A percentile compares a stretch with the other conserved stretches of the same genome.
These are phyloP conservation scores for Botrytis hyacinthi DNA, from an alignment of 2,329 filamentous ascomycete species.

Conservation along the genomic window DNA sequence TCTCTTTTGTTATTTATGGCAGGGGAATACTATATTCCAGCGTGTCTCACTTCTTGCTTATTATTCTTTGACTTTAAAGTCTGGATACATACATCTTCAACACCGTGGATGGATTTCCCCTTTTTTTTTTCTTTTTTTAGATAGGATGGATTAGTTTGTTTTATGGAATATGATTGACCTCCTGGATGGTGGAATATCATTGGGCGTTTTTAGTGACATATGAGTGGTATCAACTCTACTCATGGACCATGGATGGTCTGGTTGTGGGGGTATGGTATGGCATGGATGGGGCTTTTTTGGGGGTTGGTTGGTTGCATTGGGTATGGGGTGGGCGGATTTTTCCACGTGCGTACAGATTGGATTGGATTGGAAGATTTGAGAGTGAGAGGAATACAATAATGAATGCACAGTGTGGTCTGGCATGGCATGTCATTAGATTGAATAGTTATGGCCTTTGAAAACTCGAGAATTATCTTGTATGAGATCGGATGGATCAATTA, in stretches of 20 bases:
- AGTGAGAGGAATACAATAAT: neutral
- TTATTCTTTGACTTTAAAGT: constrained; percentile 20
- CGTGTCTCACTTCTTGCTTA: neutral
- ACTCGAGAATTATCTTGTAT: constrained; percentile 12
- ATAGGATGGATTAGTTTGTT: constrained; percentile 9
- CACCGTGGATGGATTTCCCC: neutral
- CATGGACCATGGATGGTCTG: constrained; percentile 12
- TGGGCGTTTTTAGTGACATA: constrained; percentile 16
- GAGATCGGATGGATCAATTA: neutral
- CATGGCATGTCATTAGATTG: neutral
- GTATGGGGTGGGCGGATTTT: constrained; percentile 14
- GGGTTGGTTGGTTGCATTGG: constrained; percentile 16
- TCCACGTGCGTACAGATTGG: neutral
- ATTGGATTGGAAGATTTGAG: neutral
- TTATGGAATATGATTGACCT: neutral
- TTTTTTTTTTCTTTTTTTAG: neutral
- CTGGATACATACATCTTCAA: constrained; percentile 14
- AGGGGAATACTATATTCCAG: constrained; percentile 2
- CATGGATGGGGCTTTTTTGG: neutral
- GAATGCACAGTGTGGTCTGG: neutral
- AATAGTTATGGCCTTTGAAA: neutral
- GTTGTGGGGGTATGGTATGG: neutral
- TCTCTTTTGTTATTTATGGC: constrained; percentile 17
- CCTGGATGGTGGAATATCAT: neutral
- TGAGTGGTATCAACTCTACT: constrained; percentile 9